Evolutionary conservation across 805 yeast species (phyloP), one percentile per base, ranked within the genome.

Genomic region (Teunomyces cretensis): DNA sequence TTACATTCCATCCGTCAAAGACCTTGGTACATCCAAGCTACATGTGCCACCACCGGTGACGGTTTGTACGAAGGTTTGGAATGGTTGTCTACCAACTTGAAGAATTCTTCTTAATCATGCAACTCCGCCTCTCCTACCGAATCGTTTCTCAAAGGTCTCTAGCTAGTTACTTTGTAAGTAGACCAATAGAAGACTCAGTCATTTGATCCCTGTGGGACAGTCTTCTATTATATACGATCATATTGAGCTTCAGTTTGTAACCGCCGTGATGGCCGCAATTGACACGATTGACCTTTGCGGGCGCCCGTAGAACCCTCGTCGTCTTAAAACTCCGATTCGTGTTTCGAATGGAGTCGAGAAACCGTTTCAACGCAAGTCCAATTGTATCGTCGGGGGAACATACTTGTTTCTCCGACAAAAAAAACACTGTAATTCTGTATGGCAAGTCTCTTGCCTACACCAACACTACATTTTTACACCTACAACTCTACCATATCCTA

Each of bases 11-110:
- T 94, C 71, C 87, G 96, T 80, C 96, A 91, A 79, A 88, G 98
- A 77, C 96, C 96, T 64, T 94, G 99, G 99, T 92, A 87, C 78
- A 92, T 94, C 70, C 97, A 92, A 78, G 89, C 99, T 58, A 88
- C 98, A 54, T 91, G 98, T 78, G 99, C 99, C 58, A 92, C 97
- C 57, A 88, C 98, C 52, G 99, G 68, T 49, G 68, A 63, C 51
- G 68, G 68, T 36, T 61, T 65, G 50, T 65, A 65, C 54, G 70
- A 65, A 49, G 70, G 70, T 42, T 64, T 65, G 56, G 70, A 65
- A 52, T 65, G 70, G 70, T 60, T 65, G 47, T 57, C 68, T 15
- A 63, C 67, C 47, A 63, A 61, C 52, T 63, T 65, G 56, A 64
- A 64, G 57, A 57, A 51, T 42, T 52, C 59, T 37, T 45, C 48